A percentile compares a stretch with the other conserved stretches of the same genome.
Evolutionary conservation across 108 stramenopile species (phyloP).

Genomic region (Nannochloropsis oceanica): DNA sequence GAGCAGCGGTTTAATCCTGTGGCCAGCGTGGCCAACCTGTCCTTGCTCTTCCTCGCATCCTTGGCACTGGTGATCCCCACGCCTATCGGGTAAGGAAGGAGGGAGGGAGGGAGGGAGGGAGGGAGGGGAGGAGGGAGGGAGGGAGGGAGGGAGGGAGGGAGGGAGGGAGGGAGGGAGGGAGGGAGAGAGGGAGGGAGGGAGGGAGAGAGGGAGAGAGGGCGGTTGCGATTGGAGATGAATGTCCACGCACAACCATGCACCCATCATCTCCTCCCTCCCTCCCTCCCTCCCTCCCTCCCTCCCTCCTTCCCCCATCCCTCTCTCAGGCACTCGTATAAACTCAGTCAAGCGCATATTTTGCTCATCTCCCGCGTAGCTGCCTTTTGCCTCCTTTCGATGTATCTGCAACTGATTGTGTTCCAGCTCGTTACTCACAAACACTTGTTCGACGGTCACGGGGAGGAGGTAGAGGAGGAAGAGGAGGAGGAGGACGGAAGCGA

Average conservation of each 20-base stretch:
- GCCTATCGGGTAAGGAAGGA: conserved; percentile 52
- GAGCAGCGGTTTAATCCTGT: conserved; percentile 48
- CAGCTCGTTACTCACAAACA: conserved; percentile 74
- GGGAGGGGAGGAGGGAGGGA: background rate
- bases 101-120: background rate
- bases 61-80: conserved; percentile 68
- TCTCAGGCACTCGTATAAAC: conserved; percentile 38
- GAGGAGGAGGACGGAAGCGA: background rate
- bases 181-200: no score
- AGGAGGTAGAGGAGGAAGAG: background rate
- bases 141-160: background rate
- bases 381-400: conserved; percentile 68
- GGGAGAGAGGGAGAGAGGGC: background rate
- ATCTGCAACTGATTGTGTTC: conserved; percentile 70
- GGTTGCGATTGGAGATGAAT: background rate
- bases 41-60: conserved; percentile 44
- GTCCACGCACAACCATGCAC: background rate
- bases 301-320: no score
- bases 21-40: background rate
- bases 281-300: background rate
- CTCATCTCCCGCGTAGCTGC: conserved; percentile 62
- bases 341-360: conserved; percentile 51
- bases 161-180: background rate
- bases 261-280: no score
- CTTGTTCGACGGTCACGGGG: conserved; percentile 52